A percentile compares a stretch with the other conserved stretches of the same genome.
phyloP scores from a whole-genome alignment of 2,329 filamentous ascomycete genomes.

The Scleromitrula shiraiana region DNA sequence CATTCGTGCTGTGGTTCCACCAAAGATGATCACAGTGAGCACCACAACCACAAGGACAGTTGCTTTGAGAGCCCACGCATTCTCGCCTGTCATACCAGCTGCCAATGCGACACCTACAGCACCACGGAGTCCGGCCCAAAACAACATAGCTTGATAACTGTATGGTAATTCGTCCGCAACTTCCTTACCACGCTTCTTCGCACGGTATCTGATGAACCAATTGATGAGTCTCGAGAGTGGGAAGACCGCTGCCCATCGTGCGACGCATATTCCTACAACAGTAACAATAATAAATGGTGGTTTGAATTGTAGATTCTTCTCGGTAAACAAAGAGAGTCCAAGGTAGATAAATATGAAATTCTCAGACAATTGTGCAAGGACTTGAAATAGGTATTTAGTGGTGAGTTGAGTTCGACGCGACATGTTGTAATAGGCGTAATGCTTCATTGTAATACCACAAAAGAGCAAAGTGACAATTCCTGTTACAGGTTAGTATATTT shows the following conservation, averaged over 20 bases:
- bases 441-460: slow-evolving; percentile 96
- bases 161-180: slow-evolving; percentile 83
- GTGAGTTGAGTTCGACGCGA: slow-evolving; percentile 93
- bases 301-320: slow-evolving; percentile 80
- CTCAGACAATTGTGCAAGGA: slow-evolving; percentile 89
- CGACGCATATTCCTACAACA: slow-evolving; percentile 82
- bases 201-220: slow-evolving; percentile 82
- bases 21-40: slow-evolving; percentile 96
- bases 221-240: slow-evolving; percentile 86
- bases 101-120: slow-evolving; percentile 93
- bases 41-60: slow-evolving; percentile 98
- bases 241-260: slow-evolving; percentile 90
- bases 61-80: slow-evolving; percentile 75
- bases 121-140: slow-evolving; percentile 93
- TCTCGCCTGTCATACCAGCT: slow-evolving; percentile 75
- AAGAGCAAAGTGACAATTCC: slow-evolving; percentile 88
- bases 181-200: slow-evolving; percentile 66
- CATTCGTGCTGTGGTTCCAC: slow-evolving; percentile 95
- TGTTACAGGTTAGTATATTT: slow-evolving; percentile 8
- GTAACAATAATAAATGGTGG: slow-evolving; percentile 93
- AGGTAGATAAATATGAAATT: slow-evolving; percentile 99
- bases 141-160: slow-evolving; percentile 99
- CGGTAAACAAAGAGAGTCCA: slow-evolving; percentile 88
- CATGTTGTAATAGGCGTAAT: slow-evolving; percentile 99
- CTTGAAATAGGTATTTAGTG: slow-evolving; percentile 95